A percentile compares a stretch with the other conserved stretches of the same genome.
These are phyloP conservation scores for Leishmania gerbilli DNA, from an alignment of 208 protist genomes.

Conservation along the genomic window DNA sequence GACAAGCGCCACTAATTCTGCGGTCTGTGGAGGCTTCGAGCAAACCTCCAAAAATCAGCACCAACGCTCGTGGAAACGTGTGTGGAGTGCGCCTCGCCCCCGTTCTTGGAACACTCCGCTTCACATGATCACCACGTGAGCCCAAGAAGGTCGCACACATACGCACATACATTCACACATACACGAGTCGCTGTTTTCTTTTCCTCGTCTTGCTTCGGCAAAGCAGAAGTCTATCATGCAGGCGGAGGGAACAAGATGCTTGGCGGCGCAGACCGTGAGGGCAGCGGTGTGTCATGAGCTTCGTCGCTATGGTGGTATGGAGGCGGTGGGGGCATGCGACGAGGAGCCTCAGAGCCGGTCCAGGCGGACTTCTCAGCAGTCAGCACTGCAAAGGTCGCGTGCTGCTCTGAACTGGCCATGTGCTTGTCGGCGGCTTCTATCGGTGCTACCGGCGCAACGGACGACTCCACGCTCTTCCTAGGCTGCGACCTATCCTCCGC, in stretches of 20 bases:
- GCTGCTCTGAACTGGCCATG: neutral
- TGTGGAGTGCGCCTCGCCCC: neutral
- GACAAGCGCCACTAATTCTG: neutral
- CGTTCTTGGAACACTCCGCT: neutral
- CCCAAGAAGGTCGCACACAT: neutral
- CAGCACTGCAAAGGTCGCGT: slow-evolving; percentile 16
- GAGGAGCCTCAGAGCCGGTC: slow-evolving; percentile 4
- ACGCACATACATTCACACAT: neutral
- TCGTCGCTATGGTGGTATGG: slow-evolving; percentile 2
- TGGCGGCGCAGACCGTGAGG: slow-evolving; percentile 28
- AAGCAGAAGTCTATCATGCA: neutral
- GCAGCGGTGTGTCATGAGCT: slow-evolving; percentile 11
- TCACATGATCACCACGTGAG: neutral
- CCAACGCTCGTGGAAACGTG: neutral
- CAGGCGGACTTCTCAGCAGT: neutral
- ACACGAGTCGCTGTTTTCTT: neutral
- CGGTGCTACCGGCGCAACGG: neutral
- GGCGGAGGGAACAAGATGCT: slow-evolving; percentile 38
- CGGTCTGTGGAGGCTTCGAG: neutral
- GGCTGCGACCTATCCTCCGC: slow-evolving; percentile 12
- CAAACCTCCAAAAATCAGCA: neutral
- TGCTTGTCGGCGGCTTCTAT: neutral
- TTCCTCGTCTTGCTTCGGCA: slow-evolving; percentile 7
- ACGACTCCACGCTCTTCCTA: neutral
- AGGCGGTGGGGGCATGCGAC: slow-evolving; percentile 28